Percentiles rank a stretch among this genome's conserved stretches.
These are phyloP conservation scores for Leucocoprinus birnbaumii DNA, from an alignment of 768 basidiomycete genomes.

Conservation along the genomic window DNA sequence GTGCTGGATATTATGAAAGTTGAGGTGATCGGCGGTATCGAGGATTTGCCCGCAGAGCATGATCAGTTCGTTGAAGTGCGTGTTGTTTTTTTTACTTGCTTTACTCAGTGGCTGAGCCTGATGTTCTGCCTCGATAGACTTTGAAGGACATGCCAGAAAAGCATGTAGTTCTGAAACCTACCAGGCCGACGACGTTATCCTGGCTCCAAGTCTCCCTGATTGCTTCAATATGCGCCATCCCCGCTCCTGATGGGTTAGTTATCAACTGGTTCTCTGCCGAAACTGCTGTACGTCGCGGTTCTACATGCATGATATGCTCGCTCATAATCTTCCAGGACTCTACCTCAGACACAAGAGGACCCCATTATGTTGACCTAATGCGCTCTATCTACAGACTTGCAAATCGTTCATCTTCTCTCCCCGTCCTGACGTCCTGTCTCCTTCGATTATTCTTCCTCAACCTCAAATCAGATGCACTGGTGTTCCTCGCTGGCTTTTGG, in stretches of 20 bases:
- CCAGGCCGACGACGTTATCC: slow-evolving; percentile 48
- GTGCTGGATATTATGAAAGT: slow-evolving; percentile 45
- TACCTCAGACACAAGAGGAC: slow-evolving; percentile 20
- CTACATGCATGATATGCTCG: neutral
- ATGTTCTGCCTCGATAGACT: slow-evolving; percentile 46
- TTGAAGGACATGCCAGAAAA: slow-evolving; percentile 37
- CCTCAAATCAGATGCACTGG: slow-evolving; percentile 66
- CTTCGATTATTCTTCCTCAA: slow-evolving; percentile 65
- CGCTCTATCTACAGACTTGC: slow-evolving; percentile 64
- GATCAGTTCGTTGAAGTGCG: slow-evolving; percentile 31
- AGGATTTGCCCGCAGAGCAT: slow-evolving; percentile 29
- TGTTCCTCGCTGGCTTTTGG: slow-evolving; percentile 81
- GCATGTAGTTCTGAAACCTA: slow-evolving; percentile 57
- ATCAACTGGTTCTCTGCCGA: slow-evolving; percentile 52
- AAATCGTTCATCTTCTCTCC: slow-evolving; percentile 49
- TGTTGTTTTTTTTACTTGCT: neutral
- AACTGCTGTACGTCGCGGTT: slow-evolving; percentile 28
- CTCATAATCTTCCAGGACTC: neutral
- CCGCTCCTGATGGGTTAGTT: slow-evolving; percentile 33
- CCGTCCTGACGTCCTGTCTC: slow-evolving; percentile 51
- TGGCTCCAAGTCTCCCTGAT: slow-evolving; percentile 61
- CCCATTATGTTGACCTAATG: slow-evolving; percentile 57
- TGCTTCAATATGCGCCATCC: slow-evolving; percentile 46
- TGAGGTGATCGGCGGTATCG: slow-evolving; percentile 41
- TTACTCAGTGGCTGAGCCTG: no score